phyloP scores from a whole-genome alignment of 768 basidiomycete species.

The Neoboletus subvelutipes region DNA sequence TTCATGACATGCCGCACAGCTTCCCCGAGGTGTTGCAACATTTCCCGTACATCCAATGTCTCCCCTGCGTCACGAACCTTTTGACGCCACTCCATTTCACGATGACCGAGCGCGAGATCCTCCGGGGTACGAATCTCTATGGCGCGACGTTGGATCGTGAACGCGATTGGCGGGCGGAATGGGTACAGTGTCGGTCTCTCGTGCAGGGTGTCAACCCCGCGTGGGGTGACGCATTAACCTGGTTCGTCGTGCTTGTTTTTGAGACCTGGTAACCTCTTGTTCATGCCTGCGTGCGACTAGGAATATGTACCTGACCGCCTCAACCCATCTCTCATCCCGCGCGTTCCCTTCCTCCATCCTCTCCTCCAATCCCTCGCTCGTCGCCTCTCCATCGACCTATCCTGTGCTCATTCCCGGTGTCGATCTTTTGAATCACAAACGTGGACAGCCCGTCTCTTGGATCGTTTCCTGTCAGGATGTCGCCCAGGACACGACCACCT shows the following conservation, averaged over 20 bases:
- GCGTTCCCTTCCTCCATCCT: conserved; percentile 88
- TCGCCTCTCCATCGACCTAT: conserved; percentile 50
- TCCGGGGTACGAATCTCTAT: conserved; percentile 79
- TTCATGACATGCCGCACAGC: conserved; percentile 11
- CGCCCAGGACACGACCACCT: neutral
- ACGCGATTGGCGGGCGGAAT: conserved; percentile 62
- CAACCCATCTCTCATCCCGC: conserved; percentile 82
- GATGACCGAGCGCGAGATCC: conserved; percentile 54
- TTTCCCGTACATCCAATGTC: conserved; percentile 60
- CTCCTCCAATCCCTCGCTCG: conserved; percentile 51
- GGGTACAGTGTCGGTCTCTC: conserved; percentile 49
- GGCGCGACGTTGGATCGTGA: conserved; percentile 72
- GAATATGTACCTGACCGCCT: conserved; percentile 67
- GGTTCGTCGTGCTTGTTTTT: conserved; percentile 46
- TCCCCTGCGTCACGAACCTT: conserved; percentile 59
- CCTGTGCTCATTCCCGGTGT: conserved; percentile 86
- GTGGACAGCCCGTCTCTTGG: conserved; percentile 84
- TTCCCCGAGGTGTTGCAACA: conserved; percentile 34
- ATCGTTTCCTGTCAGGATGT: conserved; percentile 45
- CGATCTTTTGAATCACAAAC: conserved; percentile 84
- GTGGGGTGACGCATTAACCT: conserved; percentile 59
- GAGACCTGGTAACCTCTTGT: conserved; percentile 21
- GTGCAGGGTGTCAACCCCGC: conserved; percentile 35
- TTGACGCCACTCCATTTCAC: conserved; percentile 77
- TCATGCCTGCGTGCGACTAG: conserved; percentile 38